Conservation (phyloP, 805 yeast genomes). For the Cyberlindnera petersonii region DNA sequence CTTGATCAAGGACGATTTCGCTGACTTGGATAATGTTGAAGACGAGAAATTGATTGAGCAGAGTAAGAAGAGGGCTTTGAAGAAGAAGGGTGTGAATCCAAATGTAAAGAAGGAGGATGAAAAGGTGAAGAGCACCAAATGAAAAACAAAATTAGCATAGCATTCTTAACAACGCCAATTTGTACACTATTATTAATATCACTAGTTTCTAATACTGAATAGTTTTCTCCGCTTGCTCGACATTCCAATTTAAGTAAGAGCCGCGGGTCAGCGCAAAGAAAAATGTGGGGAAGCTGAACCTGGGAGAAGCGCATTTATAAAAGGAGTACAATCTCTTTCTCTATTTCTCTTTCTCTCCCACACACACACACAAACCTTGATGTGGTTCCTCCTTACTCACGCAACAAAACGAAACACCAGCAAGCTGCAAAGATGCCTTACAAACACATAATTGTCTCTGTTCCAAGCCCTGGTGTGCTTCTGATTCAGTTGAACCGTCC, state of each 20-base stretch:
- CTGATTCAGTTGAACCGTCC: conserved; percentile 28
- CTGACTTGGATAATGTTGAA: conserved; percentile 70
- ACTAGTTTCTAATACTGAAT: no score
- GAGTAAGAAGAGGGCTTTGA: conserved; percentile 59
- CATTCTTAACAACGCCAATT: no score
- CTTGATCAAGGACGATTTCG: conserved; percentile 81
- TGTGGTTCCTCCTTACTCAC: neutral
- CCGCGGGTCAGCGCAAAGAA: no score
- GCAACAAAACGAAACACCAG: neutral
- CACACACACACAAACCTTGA: no score
- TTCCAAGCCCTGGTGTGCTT: conserved; percentile 24
- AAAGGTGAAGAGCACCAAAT: no score
- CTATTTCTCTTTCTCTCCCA: no score
- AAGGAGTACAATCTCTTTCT: no score
- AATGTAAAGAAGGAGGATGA: conserved; percentile 30
- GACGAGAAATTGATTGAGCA: conserved; percentile 71
- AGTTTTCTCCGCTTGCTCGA: no score
- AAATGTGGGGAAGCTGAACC: no score
- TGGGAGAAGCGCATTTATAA: no score
- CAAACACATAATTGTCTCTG: conserved; percentile 20
- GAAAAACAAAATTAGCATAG: conserved; percentile 1
- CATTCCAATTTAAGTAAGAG: no score
- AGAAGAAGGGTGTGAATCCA: conserved; percentile 73
- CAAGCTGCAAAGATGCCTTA: conserved; percentile 14
- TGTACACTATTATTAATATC: no score